Evolutionary conservation across 176 grass and related monocot genomes (phyloP).

Genomic region (Alopecurus myosuroides): DNA sequence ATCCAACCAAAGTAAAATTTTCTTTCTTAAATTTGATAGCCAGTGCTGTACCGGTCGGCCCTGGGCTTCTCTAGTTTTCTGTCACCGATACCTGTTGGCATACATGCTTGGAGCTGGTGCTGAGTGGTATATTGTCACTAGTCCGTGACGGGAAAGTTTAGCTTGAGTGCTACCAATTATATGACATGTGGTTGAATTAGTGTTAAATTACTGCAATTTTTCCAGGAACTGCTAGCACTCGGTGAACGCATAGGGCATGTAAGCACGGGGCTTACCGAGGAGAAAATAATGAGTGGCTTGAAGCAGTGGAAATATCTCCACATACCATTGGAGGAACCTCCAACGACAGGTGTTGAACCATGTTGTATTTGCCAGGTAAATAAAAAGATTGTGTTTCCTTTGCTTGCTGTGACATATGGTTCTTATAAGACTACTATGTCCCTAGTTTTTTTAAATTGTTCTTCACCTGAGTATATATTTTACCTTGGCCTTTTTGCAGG

Average conservation of each 20-base stretch:
- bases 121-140: neutral
- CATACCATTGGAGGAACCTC: conserved; percentile 31
- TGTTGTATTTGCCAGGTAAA: conserved; percentile 84
- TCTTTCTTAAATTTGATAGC: neutral
- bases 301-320: conserved; percentile 48
- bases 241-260: conserved; percentile 82
- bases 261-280: conserved; percentile 70
- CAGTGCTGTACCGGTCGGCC: neutral
- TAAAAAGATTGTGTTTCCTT: neutral
- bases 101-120: neutral
- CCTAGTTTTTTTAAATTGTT: too few species aligned
- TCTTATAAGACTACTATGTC: too few species aligned
- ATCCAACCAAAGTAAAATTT: neutral
- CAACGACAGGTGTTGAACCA: conserved; percentile 44
- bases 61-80: neutral
- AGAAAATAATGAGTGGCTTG: conserved; percentile 52
- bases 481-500: conserved; percentile 42
- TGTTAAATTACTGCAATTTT: conserved; percentile 12
- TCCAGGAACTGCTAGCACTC: conserved; percentile 79
- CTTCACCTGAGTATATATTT: too few species aligned
- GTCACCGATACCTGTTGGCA: neutral
- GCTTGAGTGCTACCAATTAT: neutral
- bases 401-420: too few species aligned
- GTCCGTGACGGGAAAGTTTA: neutral
- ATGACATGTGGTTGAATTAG: conserved; percentile 19